phyloP scores from a whole-genome alignment of 345 rosid genomes.

The Salix exigua region DNA sequence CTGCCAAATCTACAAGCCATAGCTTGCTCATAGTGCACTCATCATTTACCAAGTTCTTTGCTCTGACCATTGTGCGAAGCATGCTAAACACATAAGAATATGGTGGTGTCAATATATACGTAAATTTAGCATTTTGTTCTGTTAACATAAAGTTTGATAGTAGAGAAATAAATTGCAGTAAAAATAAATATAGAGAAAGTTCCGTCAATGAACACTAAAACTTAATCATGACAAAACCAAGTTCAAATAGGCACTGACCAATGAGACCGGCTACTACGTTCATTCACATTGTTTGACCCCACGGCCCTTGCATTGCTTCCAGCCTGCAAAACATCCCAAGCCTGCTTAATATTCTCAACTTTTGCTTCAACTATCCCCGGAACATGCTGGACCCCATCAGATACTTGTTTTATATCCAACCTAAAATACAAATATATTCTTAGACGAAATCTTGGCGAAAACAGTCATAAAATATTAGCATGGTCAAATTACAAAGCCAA shows the following conservation, averaged over 20 bases:
- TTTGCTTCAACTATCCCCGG: slow-evolving; percentile 21
- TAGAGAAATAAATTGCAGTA: background rate
- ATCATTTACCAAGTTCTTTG: slow-evolving; percentile 14
- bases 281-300: slow-evolving; percentile 25
- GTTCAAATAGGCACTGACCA: slow-evolving; percentile 10
- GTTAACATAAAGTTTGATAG: too few species aligned
- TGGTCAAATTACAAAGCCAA: too few species aligned
- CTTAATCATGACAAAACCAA: background rate
- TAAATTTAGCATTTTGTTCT: background rate
- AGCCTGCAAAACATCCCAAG: slow-evolving; percentile 17
- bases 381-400: slow-evolving; percentile 22
- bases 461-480: background rate
- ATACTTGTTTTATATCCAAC: slow-evolving; percentile 21
- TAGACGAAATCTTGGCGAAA: background rate
- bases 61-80: slow-evolving; percentile 17
- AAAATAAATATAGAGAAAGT: background rate
- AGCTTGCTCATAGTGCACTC: slow-evolving; percentile 31
- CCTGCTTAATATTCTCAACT: slow-evolving; percentile 16
- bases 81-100: background rate
- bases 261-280: slow-evolving; percentile 24
- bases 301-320: slow-evolving; percentile 21
- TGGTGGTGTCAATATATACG: background rate
- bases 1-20: slow-evolving; percentile 52
- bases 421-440: background rate
- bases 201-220: background rate